Evolutionary conservation across 139 green algal species (phyloP), one percentile per base, ranked within the genome.

Genomic region (Desmodesmus armatus): DNA sequence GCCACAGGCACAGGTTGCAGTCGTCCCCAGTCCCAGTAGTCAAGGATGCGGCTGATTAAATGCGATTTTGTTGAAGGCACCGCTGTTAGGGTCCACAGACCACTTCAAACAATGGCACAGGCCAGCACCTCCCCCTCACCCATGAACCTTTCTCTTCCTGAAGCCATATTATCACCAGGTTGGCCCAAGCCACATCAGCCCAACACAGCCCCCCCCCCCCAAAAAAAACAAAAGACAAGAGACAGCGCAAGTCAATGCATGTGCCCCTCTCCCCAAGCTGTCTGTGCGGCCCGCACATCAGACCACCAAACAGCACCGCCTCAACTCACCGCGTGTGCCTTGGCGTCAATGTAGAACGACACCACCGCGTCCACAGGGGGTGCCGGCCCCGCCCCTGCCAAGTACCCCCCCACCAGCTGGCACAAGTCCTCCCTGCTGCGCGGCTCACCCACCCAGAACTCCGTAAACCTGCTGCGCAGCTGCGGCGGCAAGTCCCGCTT

Each of bases 371-470:
- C 91, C 35, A 99, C 89, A 11, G 94, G 92, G 2, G 93, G 74
- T 31, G 65, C 65, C 15, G 84, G 75, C 7, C 7, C 87, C 23
- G 87, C 73, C 5, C 79, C 90, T 27, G 80, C 74, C 41, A 99
- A 85, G 91, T 98, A 98, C 6, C 85, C 85, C 0, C 81, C 72
- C 82, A 97, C 96, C 40, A 99, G 88, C 31, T 90, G 73, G 0
- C 84, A 76, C 55, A 99, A 89, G 87, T 99, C 97, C 37, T 96
- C 94, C 5, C 89, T 80, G 19, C 67, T 41, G 0, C 86, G 85
- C 25, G 96, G 93, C 91, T 99, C 97, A 3, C 90, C 84, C 43
- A 98, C 94, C 90, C 94, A 99, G 5, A 99, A 70, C 90, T 99
- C 98, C 4, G 95, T 99, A 88, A 99, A 99, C 62, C 96, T 93